Percentiles rank a stretch among this genome's conserved stretches.
phyloP scores from a whole-genome alignment of 2,329 filamentous ascomycete species.

The Huntiella savannae region DNA sequence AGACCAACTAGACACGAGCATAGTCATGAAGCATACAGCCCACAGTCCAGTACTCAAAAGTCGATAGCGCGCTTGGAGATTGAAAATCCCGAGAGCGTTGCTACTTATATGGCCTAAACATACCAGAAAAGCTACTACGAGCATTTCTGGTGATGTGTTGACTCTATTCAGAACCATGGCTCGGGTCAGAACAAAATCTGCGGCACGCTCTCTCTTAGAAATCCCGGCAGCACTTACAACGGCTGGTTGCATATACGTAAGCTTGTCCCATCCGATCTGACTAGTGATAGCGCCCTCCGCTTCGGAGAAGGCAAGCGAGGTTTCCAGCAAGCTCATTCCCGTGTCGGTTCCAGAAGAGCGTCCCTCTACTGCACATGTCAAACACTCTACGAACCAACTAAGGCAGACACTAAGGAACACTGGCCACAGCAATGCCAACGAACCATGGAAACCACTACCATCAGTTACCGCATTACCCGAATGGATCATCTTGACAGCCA shows the following conservation, averaged over 20 bases:
- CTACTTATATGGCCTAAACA: slow-evolving; percentile 76
- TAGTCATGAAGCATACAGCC: slow-evolving; percentile 76
- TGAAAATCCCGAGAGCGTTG: slow-evolving; percentile 62
- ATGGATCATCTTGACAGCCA: slow-evolving; percentile 48
- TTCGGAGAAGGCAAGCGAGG: slow-evolving; percentile 88
- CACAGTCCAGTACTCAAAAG: slow-evolving; percentile 75
- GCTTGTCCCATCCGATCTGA: slow-evolving; percentile 50
- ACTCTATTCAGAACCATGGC: slow-evolving; percentile 57
- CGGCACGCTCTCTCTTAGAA: background rate
- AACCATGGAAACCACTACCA: slow-evolving; percentile 42
- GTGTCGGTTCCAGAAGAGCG: slow-evolving; percentile 65
- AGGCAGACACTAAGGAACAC: slow-evolving; percentile 50
- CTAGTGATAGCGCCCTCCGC: slow-evolving; percentile 74
- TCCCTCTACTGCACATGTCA: slow-evolving; percentile 76
- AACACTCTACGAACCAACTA: slow-evolving; percentile 75
- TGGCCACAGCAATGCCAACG: slow-evolving; percentile 57
- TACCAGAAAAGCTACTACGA: slow-evolving; percentile 74
- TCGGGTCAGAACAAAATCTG: slow-evolving; percentile 25
- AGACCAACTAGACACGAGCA: slow-evolving; percentile 59
- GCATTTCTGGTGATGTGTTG: slow-evolving; percentile 76
- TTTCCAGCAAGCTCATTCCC: slow-evolving; percentile 91
- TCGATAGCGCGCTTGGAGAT: slow-evolving; percentile 60
- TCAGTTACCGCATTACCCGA: slow-evolving; percentile 28
- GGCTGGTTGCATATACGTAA: background rate
- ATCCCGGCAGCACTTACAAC: slow-evolving; percentile 15